Conservation (phyloP, 2,329 filamentous ascomycete genomes). For the Stemphylium lycopersici region DNA sequence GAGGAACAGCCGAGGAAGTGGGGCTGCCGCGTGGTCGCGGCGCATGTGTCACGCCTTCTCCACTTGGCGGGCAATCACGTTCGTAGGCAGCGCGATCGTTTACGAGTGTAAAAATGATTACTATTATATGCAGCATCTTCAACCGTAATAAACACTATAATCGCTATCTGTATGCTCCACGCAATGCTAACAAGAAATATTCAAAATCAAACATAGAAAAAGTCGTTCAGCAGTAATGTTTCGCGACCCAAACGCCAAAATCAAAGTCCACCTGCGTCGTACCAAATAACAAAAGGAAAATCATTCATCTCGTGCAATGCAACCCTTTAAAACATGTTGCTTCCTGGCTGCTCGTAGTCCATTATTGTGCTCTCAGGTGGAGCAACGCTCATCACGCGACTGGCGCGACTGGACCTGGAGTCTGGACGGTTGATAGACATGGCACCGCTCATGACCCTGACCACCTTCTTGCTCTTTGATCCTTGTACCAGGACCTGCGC, state of each 20-base stretch:
- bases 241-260: slow-evolving; percentile 5
- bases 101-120: neutral
- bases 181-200: neutral
- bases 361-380: slow-evolving; percentile 43
- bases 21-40: neutral
- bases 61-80: neutral
- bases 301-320: neutral
- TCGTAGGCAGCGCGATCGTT: neutral
- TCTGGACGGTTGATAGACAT: slow-evolving; percentile 53
- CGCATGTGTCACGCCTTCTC: neutral
- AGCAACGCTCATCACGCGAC: slow-evolving; percentile 37
- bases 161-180: neutral
- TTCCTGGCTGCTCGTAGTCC: slow-evolving; percentile 36
- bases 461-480: slow-evolving; percentile 55
- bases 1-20: slow-evolving; percentile 1
- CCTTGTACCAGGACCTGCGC: slow-evolving; percentile 86
- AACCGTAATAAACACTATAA: slow-evolving; percentile 1
- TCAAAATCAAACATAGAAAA: slow-evolving; percentile 9
- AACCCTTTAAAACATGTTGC: slow-evolving; percentile 36
- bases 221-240: neutral
- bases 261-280: slow-evolving; percentile 12
- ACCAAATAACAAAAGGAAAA: slow-evolving; percentile 7
- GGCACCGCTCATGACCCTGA: slow-evolving; percentile 57
- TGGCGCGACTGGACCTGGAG: slow-evolving; percentile 31
- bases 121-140: neutral